Evolutionary conservation across 1,284 basidiomycete species (phyloP), one percentile per base, ranked within the genome.

Genomic region (Ceratobasidium sp.): DNA sequence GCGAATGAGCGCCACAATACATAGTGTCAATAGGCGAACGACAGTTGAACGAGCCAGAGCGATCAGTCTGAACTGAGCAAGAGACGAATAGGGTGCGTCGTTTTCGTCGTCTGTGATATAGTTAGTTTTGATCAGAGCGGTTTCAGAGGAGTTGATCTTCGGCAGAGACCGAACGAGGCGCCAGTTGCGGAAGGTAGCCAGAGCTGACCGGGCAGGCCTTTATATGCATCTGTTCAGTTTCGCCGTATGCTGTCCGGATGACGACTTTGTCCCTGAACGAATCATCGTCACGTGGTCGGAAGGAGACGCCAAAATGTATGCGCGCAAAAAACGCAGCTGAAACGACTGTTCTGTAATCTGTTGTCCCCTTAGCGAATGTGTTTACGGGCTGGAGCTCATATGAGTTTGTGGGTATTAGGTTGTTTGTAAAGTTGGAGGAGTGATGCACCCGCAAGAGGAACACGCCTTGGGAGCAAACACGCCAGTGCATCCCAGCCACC

Each of bases 401-500:
- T 50, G 20, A 10, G 38, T 41, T 41, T 41, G 38, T 41, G 38
- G 38, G 38, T 41, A 41, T 10, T 10, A 41, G 10, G 38, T 6
- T 41, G 38, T 41, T 41, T 41, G 38, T 41, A 41, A 30, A 30
- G 27, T 30, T 30, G 27, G 27, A 30, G 27, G 27, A 30, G 27
- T 30, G 27, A 30, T 30, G 27, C 27, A 30, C 48, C 54, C 78
- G 62, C n/a, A 79, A 69, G 16, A 48, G 41, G 23, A 44, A 33
- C 27, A n/a, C 55, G 59, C 70, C 70, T 44, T 79, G 46, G n/a
- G 52, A 65, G 60, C 41, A 76, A 70, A 77, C 14, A 78, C 71
- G 79, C 83, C 65, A 88, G 89, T 0, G 81, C 67, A 7, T 83
- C 80, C 84, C 85, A 27, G 84, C 86, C 55, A 82, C 81, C 81